These are phyloP conservation scores for Lichenothelia convexa DNA, from an alignment of 495 filamentous ascomycete species.

Conservation along the genomic window DNA sequence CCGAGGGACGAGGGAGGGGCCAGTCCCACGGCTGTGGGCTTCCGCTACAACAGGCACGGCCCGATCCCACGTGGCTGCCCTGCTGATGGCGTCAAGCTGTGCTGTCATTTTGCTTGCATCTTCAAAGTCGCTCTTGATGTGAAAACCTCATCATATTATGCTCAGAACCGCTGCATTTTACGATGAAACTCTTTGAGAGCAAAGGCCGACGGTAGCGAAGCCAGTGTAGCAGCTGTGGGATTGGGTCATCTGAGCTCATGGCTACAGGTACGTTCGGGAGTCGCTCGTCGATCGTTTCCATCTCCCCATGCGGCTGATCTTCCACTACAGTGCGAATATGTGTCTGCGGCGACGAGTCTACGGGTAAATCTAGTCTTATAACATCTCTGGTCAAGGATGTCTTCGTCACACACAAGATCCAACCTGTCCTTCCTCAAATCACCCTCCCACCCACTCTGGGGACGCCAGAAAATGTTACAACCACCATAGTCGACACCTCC, in stretches of 20 bases:
- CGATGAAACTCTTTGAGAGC: too few species aligned
- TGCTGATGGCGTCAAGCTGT: too few species aligned
- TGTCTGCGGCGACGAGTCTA: conserved; percentile 83
- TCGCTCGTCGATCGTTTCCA: background rate
- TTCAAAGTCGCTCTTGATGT: too few species aligned
- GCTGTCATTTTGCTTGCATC: too few species aligned
- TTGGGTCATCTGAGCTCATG: conserved; percentile 3
- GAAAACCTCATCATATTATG: too few species aligned
- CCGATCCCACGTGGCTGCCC: too few species aligned
- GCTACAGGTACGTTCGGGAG: conserved; percentile 10
- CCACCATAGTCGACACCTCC: conserved; percentile 91
- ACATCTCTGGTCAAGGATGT: conserved; percentile 80
- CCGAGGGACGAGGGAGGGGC: too few species aligned
- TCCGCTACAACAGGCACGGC: too few species aligned
- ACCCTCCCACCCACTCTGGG: conserved; percentile 77
- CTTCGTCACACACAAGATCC: conserved; percentile 85
- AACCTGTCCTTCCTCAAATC: conserved; percentile 81
- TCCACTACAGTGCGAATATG: conserved; percentile 60
- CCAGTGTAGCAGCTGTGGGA: too few species aligned
- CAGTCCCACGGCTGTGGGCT: too few species aligned
- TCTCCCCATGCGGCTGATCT: background rate
- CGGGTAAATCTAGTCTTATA: conserved; percentile 50
- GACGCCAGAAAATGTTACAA: conserved; percentile 87
- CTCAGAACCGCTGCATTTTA: too few species aligned
- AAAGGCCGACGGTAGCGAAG: too few species aligned